Conservation (phyloP, 2,329 filamentous ascomycete species). For the Pseudofabraea citricarpa region DNA sequence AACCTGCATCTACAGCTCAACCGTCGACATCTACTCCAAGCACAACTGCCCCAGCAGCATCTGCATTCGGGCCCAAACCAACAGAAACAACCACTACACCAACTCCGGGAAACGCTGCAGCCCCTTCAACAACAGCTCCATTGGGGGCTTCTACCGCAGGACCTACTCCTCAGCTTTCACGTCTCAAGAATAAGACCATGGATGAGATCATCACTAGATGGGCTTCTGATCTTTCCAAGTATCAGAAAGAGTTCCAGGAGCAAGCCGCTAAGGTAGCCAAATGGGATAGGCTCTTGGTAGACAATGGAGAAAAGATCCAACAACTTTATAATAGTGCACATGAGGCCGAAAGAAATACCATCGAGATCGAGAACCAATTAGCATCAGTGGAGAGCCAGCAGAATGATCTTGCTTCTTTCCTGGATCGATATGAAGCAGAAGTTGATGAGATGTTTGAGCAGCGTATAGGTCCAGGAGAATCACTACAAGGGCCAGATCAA, state of each 20-base stretch:
- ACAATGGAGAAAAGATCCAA: constrained; percentile 93
- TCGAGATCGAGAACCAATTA: constrained; percentile 90
- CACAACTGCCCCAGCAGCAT: constrained; percentile 19
- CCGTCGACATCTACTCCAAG: constrained; percentile 9
- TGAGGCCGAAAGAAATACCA: constrained; percentile 87
- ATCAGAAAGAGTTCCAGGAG: constrained; percentile 92
- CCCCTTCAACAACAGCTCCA: constrained; percentile 22
- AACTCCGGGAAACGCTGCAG: constrained; percentile 8
- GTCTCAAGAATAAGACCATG: constrained; percentile 97
- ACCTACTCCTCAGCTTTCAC: constrained; percentile 77
- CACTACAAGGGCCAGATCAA: constrained; percentile 82
- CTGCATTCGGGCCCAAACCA: constrained; percentile 25
- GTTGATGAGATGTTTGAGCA: constrained; percentile 84
- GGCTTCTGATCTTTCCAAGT: constrained; percentile 92
- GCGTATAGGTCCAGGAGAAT: constrained; percentile 70
- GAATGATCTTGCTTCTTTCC: constrained; percentile 79
- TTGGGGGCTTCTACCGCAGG: constrained; percentile 74
- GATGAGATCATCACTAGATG: constrained; percentile 97
- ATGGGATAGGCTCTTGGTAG: constrained; percentile 90
- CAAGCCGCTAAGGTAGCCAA: constrained; percentile 78
- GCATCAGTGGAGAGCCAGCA: constrained; percentile 88
- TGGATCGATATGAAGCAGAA: constrained; percentile 87
- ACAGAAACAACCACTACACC: constrained; percentile 13
- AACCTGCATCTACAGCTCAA: constrained; percentile 8
- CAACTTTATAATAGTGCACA: constrained; percentile 88